Percentiles rank a stretch among this genome's conserved stretches.
Evolutionary conservation across 2,329 filamentous ascomycete genomes (phyloP).

Genomic region (Aspergillus luchuensis): DNA sequence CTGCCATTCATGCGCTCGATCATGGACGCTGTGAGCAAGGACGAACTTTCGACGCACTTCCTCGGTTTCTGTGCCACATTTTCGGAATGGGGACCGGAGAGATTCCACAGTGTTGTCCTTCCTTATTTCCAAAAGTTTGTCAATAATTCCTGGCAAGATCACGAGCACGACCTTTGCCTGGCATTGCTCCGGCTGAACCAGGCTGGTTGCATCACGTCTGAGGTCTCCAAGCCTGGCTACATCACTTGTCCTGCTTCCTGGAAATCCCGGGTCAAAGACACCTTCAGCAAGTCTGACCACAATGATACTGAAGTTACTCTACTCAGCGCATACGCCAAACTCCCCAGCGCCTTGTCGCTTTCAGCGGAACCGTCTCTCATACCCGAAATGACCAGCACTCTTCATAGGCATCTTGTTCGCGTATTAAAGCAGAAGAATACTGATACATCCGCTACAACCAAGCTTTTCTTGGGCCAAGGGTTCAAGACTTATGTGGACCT

Average conservation of each 20-base stretch:
- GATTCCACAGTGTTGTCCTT: constrained; percentile 78
- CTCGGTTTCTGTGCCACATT: constrained; percentile 83
- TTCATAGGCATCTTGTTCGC: constrained; percentile 67
- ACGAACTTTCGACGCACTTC: constrained; percentile 71
- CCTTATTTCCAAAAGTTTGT: constrained; percentile 85
- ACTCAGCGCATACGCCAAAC: constrained; percentile 66
- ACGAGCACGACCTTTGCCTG: constrained; percentile 70
- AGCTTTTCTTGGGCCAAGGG: constrained; percentile 73
- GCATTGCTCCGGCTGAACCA: constrained; percentile 63
- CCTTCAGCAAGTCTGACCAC: constrained; percentile 56
- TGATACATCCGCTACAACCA: constrained; percentile 63
- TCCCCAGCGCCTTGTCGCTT: constrained; percentile 63
- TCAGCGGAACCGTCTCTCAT: constrained; percentile 63
- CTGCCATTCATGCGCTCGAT: constrained; percentile 70
- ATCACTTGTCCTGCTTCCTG: constrained; percentile 53
- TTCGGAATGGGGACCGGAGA: constrained; percentile 69
- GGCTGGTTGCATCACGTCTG: constrained; percentile 54
- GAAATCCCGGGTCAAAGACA: constrained; percentile 72
- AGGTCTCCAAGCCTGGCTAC: constrained; percentile 43
- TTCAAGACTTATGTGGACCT: constrained; percentile 72
- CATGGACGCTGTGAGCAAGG: constrained; percentile 64
- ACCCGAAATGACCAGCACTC: constrained; percentile 64
- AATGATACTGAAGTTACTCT: constrained; percentile 65
- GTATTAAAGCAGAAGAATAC: constrained; percentile 64
- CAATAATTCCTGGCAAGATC: constrained; percentile 67